Base-by-base conservation (phyloP, 768 basidiomycete genomes). In the Boletus speciosus region DNA sequence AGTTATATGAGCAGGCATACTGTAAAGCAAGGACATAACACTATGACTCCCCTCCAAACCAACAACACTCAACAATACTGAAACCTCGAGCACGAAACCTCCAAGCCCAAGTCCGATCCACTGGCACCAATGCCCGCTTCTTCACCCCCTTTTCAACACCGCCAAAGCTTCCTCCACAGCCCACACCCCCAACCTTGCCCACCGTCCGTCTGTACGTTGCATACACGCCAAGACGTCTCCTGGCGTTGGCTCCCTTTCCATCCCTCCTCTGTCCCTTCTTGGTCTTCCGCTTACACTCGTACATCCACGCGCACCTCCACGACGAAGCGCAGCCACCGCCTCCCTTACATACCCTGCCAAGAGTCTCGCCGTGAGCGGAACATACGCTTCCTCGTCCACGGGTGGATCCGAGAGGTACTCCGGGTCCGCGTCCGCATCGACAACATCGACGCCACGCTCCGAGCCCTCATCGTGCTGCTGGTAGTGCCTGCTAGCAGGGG, bases 151-250 rank as follows among this genome's bases (percentile, higher is more conserved):
- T 34, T 29, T 64, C 59, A 59, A 40, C 27, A 77, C 61, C 49
- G 76, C 70, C 60, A 90, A 58, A 1, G 85, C 81, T 47, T 86
- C 86, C 49, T 81, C 75, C 1, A 90, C 75, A 54, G 74, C 75
- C 83, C 85, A 89, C 45, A 76, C 73, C 1, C 85, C 85, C 8
- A 90, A 69, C 59, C 76, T 75, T 56, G 73, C 76, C 88, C 88
- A 91, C 31, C 82, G 75, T 61, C 78, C 83, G 58, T 90, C 88
- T 47, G 67, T 72, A 52, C 70, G 74, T 45, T 66, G 64, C 60
- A 91, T 60, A 53, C 71, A 73, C 1, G 55, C 56, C 25, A 80
- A 64, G 21, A 91, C 74, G 5, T 77, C 80, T 27, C 76, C 76
- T 47, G 75, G 74, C 21, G 73, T 75, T 12, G 68, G 72, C 7